Conservation (phyloP, 345 rosid genomes). For the Adansonia digitata region DNA sequence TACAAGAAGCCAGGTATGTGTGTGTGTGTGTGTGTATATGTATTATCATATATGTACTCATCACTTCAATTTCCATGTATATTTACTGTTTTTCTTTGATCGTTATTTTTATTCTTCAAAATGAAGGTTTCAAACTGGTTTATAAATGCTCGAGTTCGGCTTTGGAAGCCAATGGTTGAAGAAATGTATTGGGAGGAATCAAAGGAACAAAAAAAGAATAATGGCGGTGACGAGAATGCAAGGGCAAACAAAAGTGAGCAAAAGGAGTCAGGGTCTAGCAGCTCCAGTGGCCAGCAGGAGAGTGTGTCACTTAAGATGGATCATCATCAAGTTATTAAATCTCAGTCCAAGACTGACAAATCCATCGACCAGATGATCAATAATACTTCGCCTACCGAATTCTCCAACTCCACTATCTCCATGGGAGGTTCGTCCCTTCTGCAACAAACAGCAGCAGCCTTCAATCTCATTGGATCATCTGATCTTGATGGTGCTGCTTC, state of each 20-base stretch:
- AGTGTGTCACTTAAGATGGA: conserved; percentile 6
- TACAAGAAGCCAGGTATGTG: conserved; percentile 66
- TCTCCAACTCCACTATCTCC: conserved; percentile 32
- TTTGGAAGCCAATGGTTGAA: conserved; percentile 92
- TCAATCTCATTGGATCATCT: conserved; percentile 36
- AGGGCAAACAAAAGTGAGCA: conserved; percentile 19
- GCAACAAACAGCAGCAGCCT: conserved; percentile 19
- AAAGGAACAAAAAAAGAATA: conserved; percentile 33
- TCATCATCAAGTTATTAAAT: conserved; percentile 26
- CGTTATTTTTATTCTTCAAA: background rate
- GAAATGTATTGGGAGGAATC: conserved; percentile 69
- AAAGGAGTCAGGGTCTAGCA: conserved; percentile 10
- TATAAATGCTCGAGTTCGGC: conserved; percentile 76
- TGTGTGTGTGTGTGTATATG: too few species aligned
- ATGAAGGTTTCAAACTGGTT: conserved; percentile 69
- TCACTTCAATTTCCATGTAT: background rate
- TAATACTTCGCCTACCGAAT: conserved; percentile 13
- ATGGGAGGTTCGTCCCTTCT: conserved; percentile 28
- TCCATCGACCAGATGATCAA: conserved; percentile 13
- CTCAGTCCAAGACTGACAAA: conserved; percentile 23
- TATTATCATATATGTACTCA: too few species aligned
- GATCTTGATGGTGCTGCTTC: conserved; percentile 31
- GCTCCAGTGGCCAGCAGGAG: conserved; percentile 9
- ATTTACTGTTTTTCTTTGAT: too few species aligned
- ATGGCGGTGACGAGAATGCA: conserved; percentile 15